Evolutionary conservation across 2,329 filamentous ascomycete genomes (phyloP), one percentile per base, ranked within the genome.

Genomic region (Monosporascus cannonballus): DNA sequence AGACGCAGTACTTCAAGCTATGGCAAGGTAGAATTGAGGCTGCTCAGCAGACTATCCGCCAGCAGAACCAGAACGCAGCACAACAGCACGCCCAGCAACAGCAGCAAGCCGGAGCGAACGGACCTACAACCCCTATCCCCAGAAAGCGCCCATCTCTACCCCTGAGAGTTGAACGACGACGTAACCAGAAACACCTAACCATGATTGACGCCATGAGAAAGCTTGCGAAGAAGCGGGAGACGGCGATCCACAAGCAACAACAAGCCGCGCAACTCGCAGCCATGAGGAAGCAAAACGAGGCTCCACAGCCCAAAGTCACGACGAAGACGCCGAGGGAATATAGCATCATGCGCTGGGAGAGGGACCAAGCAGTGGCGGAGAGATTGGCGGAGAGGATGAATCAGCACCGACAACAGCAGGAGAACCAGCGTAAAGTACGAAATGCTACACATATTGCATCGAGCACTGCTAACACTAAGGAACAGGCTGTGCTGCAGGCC

Each of bases 161-260:
- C 3, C 74, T 94, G 34, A 81, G 90, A 49, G 93, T 99, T 6
- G 93, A 97, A 64, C 84, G 92, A 56, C 84, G 92, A 52, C 85
- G 90, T 58, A 90, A 90, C 58, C 89, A 91, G 57, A 90, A 91
- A 65, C 90, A 96, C 65, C 76, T 97, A 53, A 89, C 88, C 46
- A 79, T 97, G 63, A 86, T 99, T 60, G 93, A 97, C 70, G 89
- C 89, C 3, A 96, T 97, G 90, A 84, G 92, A 42, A 99, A 97
- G 68, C 71, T 96, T 47, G 92, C 92, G 1, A 95, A 96, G 76
- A 97, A 96, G 72, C 84, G 93, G 25, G 94, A 99, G 71, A 87
- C 88, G 11, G 80, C 83, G 25, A 75, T 84, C 27, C 90, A 94
- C 66, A 97, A 97, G 74, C 89, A 94, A 67, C 88, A 93, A 65